Percentiles rank a stretch among this genome's conserved stretches.
phyloP scores from a whole-genome alignment of 2,329 filamentous ascomycete species.

The Cytospora leucostoma region DNA sequence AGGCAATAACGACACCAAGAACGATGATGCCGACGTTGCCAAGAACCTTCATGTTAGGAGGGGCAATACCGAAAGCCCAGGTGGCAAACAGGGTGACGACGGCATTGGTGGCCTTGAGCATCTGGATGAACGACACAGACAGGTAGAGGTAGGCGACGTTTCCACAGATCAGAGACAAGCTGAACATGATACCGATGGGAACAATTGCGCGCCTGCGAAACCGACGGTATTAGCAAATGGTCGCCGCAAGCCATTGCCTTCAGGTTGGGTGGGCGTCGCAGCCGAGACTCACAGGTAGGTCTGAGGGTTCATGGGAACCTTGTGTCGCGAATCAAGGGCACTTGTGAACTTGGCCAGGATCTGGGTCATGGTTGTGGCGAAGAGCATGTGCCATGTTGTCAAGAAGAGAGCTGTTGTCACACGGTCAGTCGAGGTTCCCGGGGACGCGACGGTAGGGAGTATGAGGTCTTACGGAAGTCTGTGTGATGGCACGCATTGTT shows the following conservation, averaged over 20 bases:
- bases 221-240: slow-evolving; percentile 3
- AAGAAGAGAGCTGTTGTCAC: slow-evolving; percentile 61
- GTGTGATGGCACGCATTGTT: slow-evolving; percentile 8
- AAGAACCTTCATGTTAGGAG: slow-evolving; percentile 77
- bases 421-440: slow-evolving; percentile 50
- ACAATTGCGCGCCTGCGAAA: slow-evolving; percentile 72
- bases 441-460: not conserved
- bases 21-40: slow-evolving; percentile 90
- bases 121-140: slow-evolving; percentile 91
- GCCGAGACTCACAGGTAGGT: slow-evolving; percentile 28
- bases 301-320: slow-evolving; percentile 80
- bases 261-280: slow-evolving; percentile 40
- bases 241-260: slow-evolving; percentile 38
- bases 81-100: slow-evolving; percentile 84
- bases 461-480: slow-evolving; percentile 34
- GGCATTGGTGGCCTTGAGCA: slow-evolving; percentile 94
- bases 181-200: slow-evolving; percentile 90
- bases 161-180: slow-evolving; percentile 85
- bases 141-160: slow-evolving; percentile 90
- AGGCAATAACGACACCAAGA: slow-evolving; percentile 85
- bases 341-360: slow-evolving; percentile 81
- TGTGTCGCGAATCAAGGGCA: slow-evolving; percentile 85
- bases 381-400: slow-evolving; percentile 88
- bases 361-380: slow-evolving; percentile 88
- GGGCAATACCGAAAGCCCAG: slow-evolving; percentile 78